Conservation (phyloP, 139 green algal species). For the Zygnema circumcarinatum region DNA sequence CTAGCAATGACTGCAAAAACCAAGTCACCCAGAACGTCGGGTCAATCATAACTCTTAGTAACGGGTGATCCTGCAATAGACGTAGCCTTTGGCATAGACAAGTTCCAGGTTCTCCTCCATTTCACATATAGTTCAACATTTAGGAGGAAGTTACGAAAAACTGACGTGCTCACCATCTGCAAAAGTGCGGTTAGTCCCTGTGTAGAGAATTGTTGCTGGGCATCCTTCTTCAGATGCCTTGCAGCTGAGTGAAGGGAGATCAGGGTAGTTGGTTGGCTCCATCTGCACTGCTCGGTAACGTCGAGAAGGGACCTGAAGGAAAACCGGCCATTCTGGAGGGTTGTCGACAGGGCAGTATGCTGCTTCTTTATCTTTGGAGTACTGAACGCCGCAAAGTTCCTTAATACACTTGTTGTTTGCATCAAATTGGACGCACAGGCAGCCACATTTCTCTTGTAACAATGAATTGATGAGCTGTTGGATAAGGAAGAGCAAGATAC, state of each 20-base stretch:
- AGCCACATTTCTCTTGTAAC: conserved; percentile 38
- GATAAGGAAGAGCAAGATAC: conserved; percentile 35
- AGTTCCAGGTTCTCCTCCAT: neutral
- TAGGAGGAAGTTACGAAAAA: too few species aligned
- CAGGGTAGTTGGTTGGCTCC: neutral
- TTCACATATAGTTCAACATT: too few species aligned
- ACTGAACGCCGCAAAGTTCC: conserved; percentile 48
- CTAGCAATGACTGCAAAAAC: neutral
- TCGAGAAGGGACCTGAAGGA: conserved; percentile 35
- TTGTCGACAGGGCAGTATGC: conserved; percentile 29
- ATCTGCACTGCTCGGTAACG: conserved; percentile 23
- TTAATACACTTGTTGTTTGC: conserved; percentile 4
- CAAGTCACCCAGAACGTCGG: too few species aligned
- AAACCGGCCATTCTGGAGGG: conserved; percentile 35
- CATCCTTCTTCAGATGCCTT: neutral
- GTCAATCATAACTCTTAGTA: too few species aligned
- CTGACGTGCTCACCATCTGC: conserved; percentile 24
- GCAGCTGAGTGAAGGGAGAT: conserved; percentile 26
- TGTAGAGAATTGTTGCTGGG: conserved; percentile 39
- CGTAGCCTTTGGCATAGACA: too few species aligned
- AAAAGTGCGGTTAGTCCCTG: conserved; percentile 25
- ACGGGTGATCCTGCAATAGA: too few species aligned
- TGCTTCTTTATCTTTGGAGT: conserved; percentile 37
- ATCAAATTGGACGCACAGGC: conserved; percentile 15
- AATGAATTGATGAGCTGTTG: conserved; percentile 27